Percentiles rank a stretch among this genome's conserved stretches.
phyloP scores from a whole-genome alignment of 805 yeast genomes.

The Ogataea trehaloabstinens region DNA sequence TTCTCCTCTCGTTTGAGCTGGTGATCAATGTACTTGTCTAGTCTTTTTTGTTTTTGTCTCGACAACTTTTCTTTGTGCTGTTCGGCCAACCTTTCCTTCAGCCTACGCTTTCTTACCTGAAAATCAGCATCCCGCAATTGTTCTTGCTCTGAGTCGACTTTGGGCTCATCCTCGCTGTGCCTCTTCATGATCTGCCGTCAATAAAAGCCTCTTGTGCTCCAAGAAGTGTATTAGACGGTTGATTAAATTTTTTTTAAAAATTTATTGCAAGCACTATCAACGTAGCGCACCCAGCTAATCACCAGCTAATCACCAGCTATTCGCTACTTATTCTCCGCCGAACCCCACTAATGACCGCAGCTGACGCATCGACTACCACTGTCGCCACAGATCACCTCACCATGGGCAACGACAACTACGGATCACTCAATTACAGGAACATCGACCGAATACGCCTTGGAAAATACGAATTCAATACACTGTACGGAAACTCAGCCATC shows the following conservation, averaged over 20 bases:
- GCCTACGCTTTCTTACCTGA: conserved; percentile 62
- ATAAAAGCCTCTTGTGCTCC: no score
- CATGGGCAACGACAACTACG: conserved; percentile 42
- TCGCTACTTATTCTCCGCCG: no score
- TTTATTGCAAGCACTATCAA: no score
- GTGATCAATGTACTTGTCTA: conserved; percentile 91
- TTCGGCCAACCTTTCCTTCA: conserved; percentile 54
- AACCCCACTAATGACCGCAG: no score
- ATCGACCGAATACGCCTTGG: conserved; percentile 69
- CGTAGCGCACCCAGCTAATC: no score
- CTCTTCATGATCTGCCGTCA: no score
- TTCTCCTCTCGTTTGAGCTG: conserved; percentile 88
- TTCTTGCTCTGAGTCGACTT: conserved; percentile 62
- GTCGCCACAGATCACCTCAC: neutral
- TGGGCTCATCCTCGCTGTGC: conserved; percentile 55
- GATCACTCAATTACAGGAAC: conserved; percentile 60
- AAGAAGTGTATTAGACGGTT: no score
- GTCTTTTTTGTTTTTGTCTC: conserved; percentile 66
- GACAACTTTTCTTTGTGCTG: conserved; percentile 71
- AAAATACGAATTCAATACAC: conserved; percentile 63
- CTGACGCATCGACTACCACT: no score
- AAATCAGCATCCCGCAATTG: no score
- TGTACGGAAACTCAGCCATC: conserved; percentile 88
- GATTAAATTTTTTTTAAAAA: no score
- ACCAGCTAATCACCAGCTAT: no score